phyloP scores from a whole-genome alignment of 1,284 basidiomycete species.

The Rhizoctonia solani region DNA sequence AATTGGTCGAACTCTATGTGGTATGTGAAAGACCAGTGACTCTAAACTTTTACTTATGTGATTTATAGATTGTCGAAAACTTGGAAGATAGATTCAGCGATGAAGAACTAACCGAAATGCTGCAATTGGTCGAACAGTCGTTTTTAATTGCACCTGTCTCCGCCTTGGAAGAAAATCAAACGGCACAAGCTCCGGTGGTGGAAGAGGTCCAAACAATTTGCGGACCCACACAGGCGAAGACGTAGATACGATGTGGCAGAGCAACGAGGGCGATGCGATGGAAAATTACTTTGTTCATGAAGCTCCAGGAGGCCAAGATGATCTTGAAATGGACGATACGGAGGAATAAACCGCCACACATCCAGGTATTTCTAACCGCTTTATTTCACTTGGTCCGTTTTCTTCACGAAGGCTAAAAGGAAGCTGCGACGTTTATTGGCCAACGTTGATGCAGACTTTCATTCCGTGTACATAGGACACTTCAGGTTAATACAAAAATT shows the following conservation, averaged over 20 bases:
- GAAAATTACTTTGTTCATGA: conserved; percentile 29
- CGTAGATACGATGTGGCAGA: conserved; percentile 30
- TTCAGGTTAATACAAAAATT: too few relatives aligned
- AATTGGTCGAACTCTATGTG: conserved; percentile 85
- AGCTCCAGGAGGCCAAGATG: conserved; percentile 16
- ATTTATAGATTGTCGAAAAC: conserved; percentile 81
- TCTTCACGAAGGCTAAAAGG: too few relatives aligned
- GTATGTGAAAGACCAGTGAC: conserved; percentile 55
- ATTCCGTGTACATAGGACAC: too few relatives aligned
- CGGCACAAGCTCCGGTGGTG: not conserved
- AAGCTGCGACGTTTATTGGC: too few relatives aligned
- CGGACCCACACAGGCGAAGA: conserved; percentile 65
- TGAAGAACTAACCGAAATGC: conserved; percentile 70
- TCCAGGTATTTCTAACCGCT: not conserved
- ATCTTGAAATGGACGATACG: conserved; percentile 33
- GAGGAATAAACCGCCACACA: not conserved
- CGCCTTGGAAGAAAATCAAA: not conserved
- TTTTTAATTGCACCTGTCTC: not conserved
- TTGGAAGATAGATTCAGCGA: conserved; percentile 75
- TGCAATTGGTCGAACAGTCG: conserved; percentile 53
- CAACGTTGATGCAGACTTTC: too few relatives aligned
- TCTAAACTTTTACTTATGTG: not conserved
- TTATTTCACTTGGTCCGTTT: not conserved
- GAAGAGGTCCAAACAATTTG: not conserved
- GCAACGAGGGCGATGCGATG: conserved; percentile 16